A percentile compares a stretch with the other conserved stretches of the same genome.
Conservation (phyloP, 1,139 yeast genomes). For the Candida freyschussii region DNA sequence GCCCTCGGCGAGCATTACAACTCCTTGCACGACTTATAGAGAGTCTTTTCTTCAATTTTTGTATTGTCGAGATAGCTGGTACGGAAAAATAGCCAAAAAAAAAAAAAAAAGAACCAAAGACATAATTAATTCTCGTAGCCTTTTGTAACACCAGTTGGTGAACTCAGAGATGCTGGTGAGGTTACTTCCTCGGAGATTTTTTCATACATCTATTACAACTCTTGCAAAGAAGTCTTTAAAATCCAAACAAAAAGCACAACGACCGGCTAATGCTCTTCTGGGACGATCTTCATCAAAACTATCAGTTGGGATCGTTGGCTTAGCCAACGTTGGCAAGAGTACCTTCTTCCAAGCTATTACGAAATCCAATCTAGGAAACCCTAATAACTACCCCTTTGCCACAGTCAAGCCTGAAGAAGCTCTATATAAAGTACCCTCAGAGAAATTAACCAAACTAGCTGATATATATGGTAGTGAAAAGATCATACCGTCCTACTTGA, state of each 20-base stretch:
- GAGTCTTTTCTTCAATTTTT: not conserved
- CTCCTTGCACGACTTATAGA: constrained; percentile 52
- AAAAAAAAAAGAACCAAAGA: too few species aligned
- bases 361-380: constrained; percentile 61
- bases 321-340: constrained; percentile 76
- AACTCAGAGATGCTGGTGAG: too few species aligned
- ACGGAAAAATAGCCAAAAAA: too few species aligned
- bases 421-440: constrained; percentile 50
- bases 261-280: constrained; percentile 27
- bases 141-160: too few species aligned
- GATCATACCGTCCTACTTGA: constrained; percentile 50
- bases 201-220: not conserved
- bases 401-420: constrained; percentile 74
- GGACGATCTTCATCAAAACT: constrained; percentile 56
- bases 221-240: constrained; percentile 16
- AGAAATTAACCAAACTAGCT: constrained; percentile 41
- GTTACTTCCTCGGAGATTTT: too few species aligned
- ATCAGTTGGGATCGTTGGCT: constrained; percentile 58
- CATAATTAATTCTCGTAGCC: too few species aligned
- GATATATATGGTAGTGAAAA: constrained; percentile 46
- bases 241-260: constrained; percentile 1
- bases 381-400: constrained; percentile 79
- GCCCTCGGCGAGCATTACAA: constrained; percentile 96
- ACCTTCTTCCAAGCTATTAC: constrained; percentile 71
- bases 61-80: constrained; percentile 5